These are phyloP conservation scores for Waltiozyma sp. DNA, from an alignment of 1,139 yeast genomes.

Conservation along the genomic window DNA sequence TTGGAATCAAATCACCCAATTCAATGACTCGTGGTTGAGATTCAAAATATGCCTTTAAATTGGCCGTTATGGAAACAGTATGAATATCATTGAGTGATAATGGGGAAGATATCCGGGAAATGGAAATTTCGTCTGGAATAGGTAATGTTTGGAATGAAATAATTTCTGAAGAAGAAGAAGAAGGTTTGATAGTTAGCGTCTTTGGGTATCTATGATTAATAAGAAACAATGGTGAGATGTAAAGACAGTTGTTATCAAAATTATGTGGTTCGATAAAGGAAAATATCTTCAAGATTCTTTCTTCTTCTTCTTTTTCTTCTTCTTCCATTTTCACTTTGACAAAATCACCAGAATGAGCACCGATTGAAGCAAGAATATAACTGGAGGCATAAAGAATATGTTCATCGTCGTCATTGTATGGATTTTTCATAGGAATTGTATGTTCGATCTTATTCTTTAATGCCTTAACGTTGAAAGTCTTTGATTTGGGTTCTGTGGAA, in stretches of 20 bases:
- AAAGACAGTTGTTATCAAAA: constrained; percentile 30
- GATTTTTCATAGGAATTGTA: constrained; percentile 18
- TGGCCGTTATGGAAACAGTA: constrained; percentile 59
- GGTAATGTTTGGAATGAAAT: constrained; percentile 8
- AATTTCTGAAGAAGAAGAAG: constrained; percentile 1
- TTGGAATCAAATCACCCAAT: constrained; percentile 59
- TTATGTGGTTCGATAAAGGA: constrained; percentile 57
- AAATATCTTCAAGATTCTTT: constrained; percentile 34
- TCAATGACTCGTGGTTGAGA: constrained; percentile 44
- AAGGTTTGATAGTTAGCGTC: constrained; percentile 21
- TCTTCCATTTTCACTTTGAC: constrained; percentile 27
- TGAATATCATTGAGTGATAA: constrained; percentile 54
- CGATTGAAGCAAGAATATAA: constrained; percentile 41
- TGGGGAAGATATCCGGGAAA: constrained; percentile 64
- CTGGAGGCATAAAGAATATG: constrained; percentile 43
- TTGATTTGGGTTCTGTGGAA: constrained; percentile 4
- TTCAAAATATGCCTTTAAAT: constrained; percentile 51
- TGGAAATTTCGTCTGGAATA: constrained; percentile 25
- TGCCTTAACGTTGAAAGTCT: constrained; percentile 7
- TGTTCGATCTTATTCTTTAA: constrained; percentile 4
- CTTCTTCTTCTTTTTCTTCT: not conserved
- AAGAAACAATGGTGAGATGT: constrained; percentile 56
- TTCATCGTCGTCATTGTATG: constrained; percentile 27
- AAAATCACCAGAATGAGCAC: constrained; percentile 62
- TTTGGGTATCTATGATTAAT: constrained; percentile 35